Evolutionary conservation across 768 basidiomycete genomes (phyloP), one percentile per base, ranked within the genome.

Genomic region (Termitomyces sp.): DNA sequence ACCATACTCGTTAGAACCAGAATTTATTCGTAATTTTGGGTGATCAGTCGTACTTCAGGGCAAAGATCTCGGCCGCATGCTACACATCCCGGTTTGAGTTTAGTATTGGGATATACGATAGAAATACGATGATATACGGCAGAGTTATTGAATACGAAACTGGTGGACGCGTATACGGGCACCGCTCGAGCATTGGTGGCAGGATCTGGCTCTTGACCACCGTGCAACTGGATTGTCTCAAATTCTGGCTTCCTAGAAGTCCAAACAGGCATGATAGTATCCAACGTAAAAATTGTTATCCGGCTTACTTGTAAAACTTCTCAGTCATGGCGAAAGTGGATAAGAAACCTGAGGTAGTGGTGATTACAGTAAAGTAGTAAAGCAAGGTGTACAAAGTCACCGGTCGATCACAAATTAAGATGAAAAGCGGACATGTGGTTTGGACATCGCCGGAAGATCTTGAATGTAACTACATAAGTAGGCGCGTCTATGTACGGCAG

Each of bases 221-320:
- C 90, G 66, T 93, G 90, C 5, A 92, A 76, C 69, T 90, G 89
- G 46, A 92, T 75, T 1, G 89, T 91, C 64, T 92, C 89, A 63
- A 91, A 90, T 65, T 89, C 86, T 47, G 87, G 87, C 63, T 76
- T 74, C 70, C 80, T 81, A 38, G 2, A 45, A 10, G 11, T 29
- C 19, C n/a, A 1, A 46, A 21, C 25, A 43, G 34, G 19, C 4
- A 19, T 19, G 4, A 12, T 27, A n/a, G 29, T 11, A 11, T 12
- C 14, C 37, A 51, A 9, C 12, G 25, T 29, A 29, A 2, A 29
- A 29, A n/a, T 17, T 38, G n/a, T 27, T 4, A 40, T 27, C 3
- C n/a, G 40, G 8, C 37, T 3, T 27, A 51, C 37, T 51, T 51
- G 25, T 50, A 50, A 19, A 50, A 50, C 6, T 38, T 50, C 10